These are phyloP conservation scores for Heterobasidion annosum DNA, from an alignment of 1,284 basidiomycete genomes.

Conservation along the genomic window DNA sequence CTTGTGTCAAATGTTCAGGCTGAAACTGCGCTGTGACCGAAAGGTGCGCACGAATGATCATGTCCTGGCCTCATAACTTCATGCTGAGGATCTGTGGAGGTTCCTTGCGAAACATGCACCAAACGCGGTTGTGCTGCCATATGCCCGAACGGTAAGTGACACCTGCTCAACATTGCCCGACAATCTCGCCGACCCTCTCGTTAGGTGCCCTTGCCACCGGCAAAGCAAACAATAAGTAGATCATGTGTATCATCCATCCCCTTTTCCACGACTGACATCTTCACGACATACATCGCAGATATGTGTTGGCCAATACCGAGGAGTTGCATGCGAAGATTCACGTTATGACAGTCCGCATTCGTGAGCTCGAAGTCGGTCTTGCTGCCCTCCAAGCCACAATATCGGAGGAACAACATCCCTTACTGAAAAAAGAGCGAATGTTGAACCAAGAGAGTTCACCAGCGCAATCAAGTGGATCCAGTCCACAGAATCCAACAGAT, in stretches of 20 bases:
- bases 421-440: conserved; percentile 23
- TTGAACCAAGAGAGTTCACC: conserved; percentile 7
- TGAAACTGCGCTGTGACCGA: conserved; percentile 67
- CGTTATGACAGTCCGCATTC: conserved; percentile 40
- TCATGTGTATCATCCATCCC: not conserved
- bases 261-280: not conserved
- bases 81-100: conserved; percentile 22
- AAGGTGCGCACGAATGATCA: conserved; percentile 29
- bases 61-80: conserved; percentile 1
- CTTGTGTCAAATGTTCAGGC: conserved; percentile 21
- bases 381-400: conserved; percentile 35
- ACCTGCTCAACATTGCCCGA: not conserved
- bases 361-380: conserved; percentile 50
- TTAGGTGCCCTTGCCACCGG: conserved; percentile 49
- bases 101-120: conserved; percentile 65
- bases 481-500: not conserved
- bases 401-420: conserved; percentile 36
- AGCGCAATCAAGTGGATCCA: conserved; percentile 1
- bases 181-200: not conserved
- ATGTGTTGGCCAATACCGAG: conserved; percentile 54
- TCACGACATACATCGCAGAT: conserved; percentile 20
- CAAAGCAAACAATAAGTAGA: conserved; percentile 29
- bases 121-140: conserved; percentile 61
- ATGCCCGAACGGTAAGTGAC: conserved; percentile 52
- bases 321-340: conserved; percentile 60